Base-by-base conservation (phyloP, 2,329 filamentous ascomycete genomes). In the Pseudogymnoascus verrucosus region DNA sequence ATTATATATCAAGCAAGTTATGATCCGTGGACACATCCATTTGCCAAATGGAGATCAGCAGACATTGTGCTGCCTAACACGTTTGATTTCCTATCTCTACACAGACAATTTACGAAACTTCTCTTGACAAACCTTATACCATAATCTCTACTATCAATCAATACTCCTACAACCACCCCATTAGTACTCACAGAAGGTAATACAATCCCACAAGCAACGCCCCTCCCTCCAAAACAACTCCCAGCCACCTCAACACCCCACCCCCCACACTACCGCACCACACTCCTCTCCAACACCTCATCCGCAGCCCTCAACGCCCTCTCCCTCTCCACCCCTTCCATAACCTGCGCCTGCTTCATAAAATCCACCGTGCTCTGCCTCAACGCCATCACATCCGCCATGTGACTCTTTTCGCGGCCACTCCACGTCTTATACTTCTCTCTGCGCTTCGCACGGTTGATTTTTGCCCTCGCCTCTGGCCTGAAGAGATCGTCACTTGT, bases 361-460 rank as follows among this genome's bases (percentile, higher is more conserved):
- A 67, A 64, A 63, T 69, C 66, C 34, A 69, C 67, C 16, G 69
- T 70, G 34, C 68, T 70, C 57, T 67, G 65, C 51, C 67, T 69
- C 61, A 69, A 12, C 10, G 63, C 63, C 34, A 40, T 26, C 6
- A 11, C 63, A 14, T 65, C 59, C 16, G 54, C 36, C 2, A 47
- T 51, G 11, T 62, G 39, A 34, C 57, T 66, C 2, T 66, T 68
- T 61, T 73, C 70, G 39, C 65, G 69, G 0, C 71, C 71, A 62
- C 65, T 67, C 71, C 70, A 73, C n/a, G 69, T 73, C 26, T 63
- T 67, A 31, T 65, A 68, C 21, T 69, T 72, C 8, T 51, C 61
- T 34, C 40, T 62, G 3, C 40, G 37, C 21, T n/a, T 47, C 14
- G 26, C 19, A n/a, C 36, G 28, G 14, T 54, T 62, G 14, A 7